phyloP scores from a whole-genome alignment of 345 rosid genomes.

The Syzygium jambos region DNA sequence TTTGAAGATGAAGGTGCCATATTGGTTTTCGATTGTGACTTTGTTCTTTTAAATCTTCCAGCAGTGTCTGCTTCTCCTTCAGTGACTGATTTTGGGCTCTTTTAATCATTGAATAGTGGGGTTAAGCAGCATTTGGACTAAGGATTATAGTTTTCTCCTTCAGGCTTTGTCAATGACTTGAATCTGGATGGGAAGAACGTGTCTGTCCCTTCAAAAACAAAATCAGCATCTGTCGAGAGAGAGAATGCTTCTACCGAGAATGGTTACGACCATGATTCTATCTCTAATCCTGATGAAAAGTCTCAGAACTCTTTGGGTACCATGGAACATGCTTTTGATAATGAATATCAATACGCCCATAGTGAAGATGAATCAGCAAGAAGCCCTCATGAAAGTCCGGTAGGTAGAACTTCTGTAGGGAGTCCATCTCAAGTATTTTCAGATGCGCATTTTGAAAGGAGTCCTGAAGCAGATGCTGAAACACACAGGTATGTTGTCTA shows the following conservation, averaged over 20 bases:
- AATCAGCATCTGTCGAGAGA: slow-evolving; percentile 25
- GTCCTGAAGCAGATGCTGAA: slow-evolving; percentile 52
- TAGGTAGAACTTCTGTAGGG: slow-evolving; percentile 48
- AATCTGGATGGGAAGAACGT: slow-evolving; percentile 36
- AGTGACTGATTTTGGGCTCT: neutral
- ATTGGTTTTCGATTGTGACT: neutral
- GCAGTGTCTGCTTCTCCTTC: neutral
- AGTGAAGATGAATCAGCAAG: slow-evolving; percentile 80
- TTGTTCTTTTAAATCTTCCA: neutral
- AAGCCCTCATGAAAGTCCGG: slow-evolving; percentile 82
- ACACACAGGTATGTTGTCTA: slow-evolving; percentile 27
- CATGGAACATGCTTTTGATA: slow-evolving; percentile 40
- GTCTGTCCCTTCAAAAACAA: slow-evolving; percentile 18
- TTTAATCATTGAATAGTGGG: neutral
- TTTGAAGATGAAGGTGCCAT: slow-evolving; percentile 88
- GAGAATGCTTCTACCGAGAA: slow-evolving; percentile 48
- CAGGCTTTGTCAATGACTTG: slow-evolving; percentile 87
- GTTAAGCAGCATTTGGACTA: neutral
- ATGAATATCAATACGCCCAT: slow-evolving; percentile 47
- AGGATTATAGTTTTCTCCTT: slow-evolving; percentile 5
- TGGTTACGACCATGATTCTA: slow-evolving; percentile 38
- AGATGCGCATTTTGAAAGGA: slow-evolving; percentile 45
- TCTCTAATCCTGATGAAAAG: slow-evolving; percentile 39
- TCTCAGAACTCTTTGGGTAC: slow-evolving; percentile 29
- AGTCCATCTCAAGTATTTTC: slow-evolving; percentile 62